These are phyloP conservation scores for Pseudoneurospora amorphoporcata DNA, from an alignment of 495 filamentous ascomycete genomes.

Conservation along the genomic window DNA sequence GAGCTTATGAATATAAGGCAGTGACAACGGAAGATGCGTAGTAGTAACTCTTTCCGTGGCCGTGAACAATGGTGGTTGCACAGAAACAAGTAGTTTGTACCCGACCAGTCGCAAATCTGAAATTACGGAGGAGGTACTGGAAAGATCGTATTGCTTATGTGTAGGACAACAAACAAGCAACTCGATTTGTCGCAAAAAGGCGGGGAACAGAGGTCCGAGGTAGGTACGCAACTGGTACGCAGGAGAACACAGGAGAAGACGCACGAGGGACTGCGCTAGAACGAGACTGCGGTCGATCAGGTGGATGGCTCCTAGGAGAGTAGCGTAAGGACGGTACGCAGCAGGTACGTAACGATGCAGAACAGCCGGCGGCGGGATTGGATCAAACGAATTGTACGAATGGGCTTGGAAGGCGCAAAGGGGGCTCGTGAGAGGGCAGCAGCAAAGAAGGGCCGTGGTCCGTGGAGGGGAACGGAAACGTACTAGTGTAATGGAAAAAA, in stretches of 20 bases:
- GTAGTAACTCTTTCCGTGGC: not conserved
- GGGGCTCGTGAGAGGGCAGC: not conserved
- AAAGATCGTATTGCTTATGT: not conserved
- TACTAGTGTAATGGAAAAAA: not conserved
- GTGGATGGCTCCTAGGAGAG: not conserved
- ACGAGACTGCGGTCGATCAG: not conserved
- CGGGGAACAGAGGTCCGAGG: not conserved
- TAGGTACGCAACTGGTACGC: not conserved
- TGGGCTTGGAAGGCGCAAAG: not conserved
- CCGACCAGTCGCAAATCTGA: not conserved
- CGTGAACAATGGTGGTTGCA: not conserved
- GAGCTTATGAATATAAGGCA: not conserved
- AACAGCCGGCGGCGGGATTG: not conserved
- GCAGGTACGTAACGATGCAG: not conserved
- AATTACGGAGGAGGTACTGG: not conserved
- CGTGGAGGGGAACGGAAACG: not conserved
- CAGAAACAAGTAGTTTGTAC: not conserved
- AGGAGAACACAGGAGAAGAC: not conserved
- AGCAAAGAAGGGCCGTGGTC: not conserved
- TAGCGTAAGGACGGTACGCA: not conserved
- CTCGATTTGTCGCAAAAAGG: not conserved
- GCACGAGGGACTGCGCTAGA: not conserved
- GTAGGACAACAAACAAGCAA: not conserved
- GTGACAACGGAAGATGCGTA: not conserved
- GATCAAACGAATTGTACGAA: not conserved